Evolutionary conservation across 2,329 filamentous ascomycete species (phyloP).

Genomic region (Phialophora expanda): DNA sequence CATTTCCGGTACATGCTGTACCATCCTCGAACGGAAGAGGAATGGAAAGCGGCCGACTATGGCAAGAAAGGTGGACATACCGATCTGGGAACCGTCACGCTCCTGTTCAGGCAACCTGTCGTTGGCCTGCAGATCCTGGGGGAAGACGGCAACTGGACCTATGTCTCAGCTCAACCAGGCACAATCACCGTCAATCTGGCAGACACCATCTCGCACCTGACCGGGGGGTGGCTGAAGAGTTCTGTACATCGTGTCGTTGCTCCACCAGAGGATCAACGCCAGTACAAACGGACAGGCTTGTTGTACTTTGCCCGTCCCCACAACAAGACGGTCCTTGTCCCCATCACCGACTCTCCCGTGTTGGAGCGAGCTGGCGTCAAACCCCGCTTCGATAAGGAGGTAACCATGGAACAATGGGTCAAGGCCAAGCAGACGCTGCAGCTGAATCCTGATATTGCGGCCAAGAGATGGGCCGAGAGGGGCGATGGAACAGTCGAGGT

Average conservation of each 20-base stretch:
- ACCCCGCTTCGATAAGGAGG: conserved; percentile 47
- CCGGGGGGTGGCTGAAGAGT: conserved; percentile 58
- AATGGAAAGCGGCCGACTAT: conserved; percentile 51
- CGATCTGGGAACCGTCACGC: conserved; percentile 61
- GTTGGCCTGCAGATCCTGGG: conserved; percentile 60
- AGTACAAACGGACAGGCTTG: conserved; percentile 51
- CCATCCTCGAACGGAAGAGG: conserved; percentile 53
- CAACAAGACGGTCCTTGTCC: conserved; percentile 49
- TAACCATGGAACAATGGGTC: conserved; percentile 56
- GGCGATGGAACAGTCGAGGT: conserved; percentile 50
- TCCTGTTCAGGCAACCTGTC: conserved; percentile 63
- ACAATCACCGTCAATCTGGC: conserved; percentile 59
- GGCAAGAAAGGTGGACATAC: conserved; percentile 59
- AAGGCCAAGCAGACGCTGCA: conserved; percentile 49
- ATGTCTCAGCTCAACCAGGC: conserved; percentile 53
- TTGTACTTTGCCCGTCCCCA: conserved; percentile 56
- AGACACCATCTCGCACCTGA: conserved; percentile 55
- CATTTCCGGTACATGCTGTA: conserved; percentile 67
- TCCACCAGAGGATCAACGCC: conserved; percentile 55
- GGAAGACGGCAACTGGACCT: conserved; percentile 54
- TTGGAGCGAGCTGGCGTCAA: conserved; percentile 42
- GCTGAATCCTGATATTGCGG: conserved; percentile 46
- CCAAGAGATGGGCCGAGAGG: conserved; percentile 45
- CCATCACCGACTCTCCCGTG: conserved; percentile 43
- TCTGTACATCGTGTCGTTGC: conserved; percentile 57